These are phyloP conservation scores for Bretschneidera sinensis DNA, from an alignment of 345 rosid species.

Conservation along the genomic window DNA sequence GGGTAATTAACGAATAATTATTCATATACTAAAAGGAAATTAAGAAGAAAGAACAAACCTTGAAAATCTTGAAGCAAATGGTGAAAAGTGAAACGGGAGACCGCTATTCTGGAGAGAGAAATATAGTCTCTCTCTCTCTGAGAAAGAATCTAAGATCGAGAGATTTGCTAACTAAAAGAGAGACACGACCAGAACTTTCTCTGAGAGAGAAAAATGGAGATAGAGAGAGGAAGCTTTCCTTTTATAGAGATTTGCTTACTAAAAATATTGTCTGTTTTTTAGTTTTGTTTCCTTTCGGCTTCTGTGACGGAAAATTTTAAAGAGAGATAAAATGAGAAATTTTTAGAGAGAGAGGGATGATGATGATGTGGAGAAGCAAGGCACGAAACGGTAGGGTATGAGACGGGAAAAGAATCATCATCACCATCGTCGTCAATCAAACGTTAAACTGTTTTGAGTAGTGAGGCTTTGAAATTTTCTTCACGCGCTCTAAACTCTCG, in stretches of 20 bases:
- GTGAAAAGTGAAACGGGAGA: not conserved
- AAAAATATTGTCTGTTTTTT: conserved; percentile 15
- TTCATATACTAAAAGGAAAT: not conserved
- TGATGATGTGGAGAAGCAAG: conserved; percentile 12
- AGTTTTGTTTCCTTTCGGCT: conserved; percentile 2
- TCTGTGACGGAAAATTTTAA: conserved; percentile 16
- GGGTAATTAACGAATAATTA: not conserved
- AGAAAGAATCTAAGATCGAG: conserved; percentile 17
- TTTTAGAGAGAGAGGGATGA: not conserved
- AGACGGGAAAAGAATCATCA: conserved; percentile 40
- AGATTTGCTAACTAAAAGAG: conserved; percentile 26
- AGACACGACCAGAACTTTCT: conserved; percentile 52
- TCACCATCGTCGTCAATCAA: not conserved
- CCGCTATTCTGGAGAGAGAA: not conserved
- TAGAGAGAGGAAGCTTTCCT: conserved; percentile 8
- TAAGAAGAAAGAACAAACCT: conserved; percentile 1
- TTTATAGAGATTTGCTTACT: conserved; percentile 11
- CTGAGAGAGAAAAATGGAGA: conserved; percentile 18
- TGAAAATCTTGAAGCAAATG: conserved; percentile 12
- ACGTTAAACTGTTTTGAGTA: not conserved
- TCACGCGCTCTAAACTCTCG: conserved; percentile 15
- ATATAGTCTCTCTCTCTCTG: not conserved
- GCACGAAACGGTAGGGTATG: conserved; percentile 43
- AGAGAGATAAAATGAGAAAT: conserved; percentile 13
- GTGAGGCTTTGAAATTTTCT: too few relatives aligned